These are phyloP conservation scores for Porcisia hertigi DNA, from an alignment of 208 protist genomes.

Conservation along the genomic window DNA sequence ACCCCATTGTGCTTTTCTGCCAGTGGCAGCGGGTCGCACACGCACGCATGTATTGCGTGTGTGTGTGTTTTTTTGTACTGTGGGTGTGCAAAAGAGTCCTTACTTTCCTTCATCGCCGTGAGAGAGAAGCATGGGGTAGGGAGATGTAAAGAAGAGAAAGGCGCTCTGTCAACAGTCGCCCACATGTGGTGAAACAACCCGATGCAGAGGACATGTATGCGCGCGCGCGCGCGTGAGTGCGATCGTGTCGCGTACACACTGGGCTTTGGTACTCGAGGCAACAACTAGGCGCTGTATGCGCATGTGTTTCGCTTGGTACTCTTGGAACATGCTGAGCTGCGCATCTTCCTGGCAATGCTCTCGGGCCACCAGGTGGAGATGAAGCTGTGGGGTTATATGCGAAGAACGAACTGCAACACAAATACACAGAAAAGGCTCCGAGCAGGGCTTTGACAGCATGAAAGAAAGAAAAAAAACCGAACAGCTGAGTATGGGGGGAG, in stretches of 20 bases:
- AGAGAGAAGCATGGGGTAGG: background rate
- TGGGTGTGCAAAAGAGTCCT: too few species aligned
- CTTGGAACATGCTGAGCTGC: too few species aligned
- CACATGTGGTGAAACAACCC: background rate
- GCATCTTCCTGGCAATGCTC: too few species aligned
- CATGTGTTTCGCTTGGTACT: too few species aligned
- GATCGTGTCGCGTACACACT: background rate
- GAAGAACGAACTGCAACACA: background rate
- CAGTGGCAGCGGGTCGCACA: too few species aligned
- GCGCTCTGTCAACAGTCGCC: too few species aligned
- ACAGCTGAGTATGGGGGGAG: background rate
- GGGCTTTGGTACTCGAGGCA: background rate
- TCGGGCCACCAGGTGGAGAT: background rate
- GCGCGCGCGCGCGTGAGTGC: background rate
- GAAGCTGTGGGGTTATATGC: background rate
- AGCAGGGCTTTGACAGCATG: background rate
- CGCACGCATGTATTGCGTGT: background rate
- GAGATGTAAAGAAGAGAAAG: constrained; percentile 10
- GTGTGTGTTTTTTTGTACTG: background rate
- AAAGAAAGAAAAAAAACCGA: background rate
- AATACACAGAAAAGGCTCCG: background rate
- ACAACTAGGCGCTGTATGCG: background rate
- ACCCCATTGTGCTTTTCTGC: background rate
- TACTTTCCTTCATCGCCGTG: background rate
- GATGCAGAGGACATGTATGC: background rate